Base-by-base conservation (phyloP, 2,329 filamentous ascomycete species). In the Cladorrhinum sp. region DNA sequence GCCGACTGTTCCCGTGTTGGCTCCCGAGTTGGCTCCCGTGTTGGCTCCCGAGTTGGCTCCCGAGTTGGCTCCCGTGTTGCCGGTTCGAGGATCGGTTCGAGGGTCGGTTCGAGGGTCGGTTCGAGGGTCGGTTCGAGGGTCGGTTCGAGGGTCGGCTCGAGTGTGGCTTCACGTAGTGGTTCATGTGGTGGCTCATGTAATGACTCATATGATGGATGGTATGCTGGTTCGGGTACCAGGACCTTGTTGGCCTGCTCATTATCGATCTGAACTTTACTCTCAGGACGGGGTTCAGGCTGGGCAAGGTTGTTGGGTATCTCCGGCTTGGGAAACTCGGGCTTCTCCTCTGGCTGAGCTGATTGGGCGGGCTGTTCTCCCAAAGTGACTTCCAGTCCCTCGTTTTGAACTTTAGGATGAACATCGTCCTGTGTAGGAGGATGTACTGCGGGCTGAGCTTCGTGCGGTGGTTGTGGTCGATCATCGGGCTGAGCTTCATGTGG, bases 161-260 rank as follows among this genome's bases (percentile, higher is more conserved):
- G n/a, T n/a, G n/a, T n/a, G n/a, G n/a, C n/a, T n/a, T 28, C 26
- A 28, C 26, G 26, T 28, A 28, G 4, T 28, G 26, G 26, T 9
- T 28, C 26, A 28, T 9, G 26, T 28, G 26, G 26, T 66, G 52
- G 68, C 61, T 28, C 26, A 28, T 9, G 26, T 28, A 28, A 5
- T 28, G 26, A 9, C 26, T 28, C 26, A 28, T 9, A 9, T 28
- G 26, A 9, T 66, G 52, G 68, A n/a, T n/a, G n/a, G n/a, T n/a
- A n/a, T n/a, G n/a, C n/a, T 60, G 49, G 62, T 66, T 14, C 73
- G 62, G n/a, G 63, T 64, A 3, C 76, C 72, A 0, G 79, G 77
- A 3, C 46, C 18, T 9, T 49, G 46, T 6, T 10, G 7, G 18
- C n/a, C 18, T 49, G 6, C 18, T 30, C 24, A 18, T 42, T n/a